Evolutionary conservation across 805 yeast species (phyloP), one percentile per base, ranked within the genome.

Genomic region (Yamadazyma laniorum): DNA sequence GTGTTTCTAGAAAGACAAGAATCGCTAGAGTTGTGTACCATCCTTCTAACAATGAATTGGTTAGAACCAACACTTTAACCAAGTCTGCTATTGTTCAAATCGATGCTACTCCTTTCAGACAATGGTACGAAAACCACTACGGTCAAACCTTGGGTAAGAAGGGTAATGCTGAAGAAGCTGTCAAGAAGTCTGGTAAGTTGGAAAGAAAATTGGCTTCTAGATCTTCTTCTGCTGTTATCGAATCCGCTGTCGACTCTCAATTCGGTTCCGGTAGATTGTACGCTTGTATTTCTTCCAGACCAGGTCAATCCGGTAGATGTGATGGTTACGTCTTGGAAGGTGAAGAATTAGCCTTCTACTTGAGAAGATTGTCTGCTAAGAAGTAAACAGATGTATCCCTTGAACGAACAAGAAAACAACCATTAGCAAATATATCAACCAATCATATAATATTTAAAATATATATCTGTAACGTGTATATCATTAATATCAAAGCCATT

Each of bases 271-370:
- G 99, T 82, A 90, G 91, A 79, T 85, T 93, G 66, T 93, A 93
- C 82, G 99, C 99, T 74, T 80, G 79, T 73, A 88, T 93, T 71
- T 89, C 99, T 57, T 93, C 99, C 45, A 89, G 99, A 83, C 99
- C 99, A 74, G 99, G 99, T 76, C 99, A 93, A 83, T 85, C 95
- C 58, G 99, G 99, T 77, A 95, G 99, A 81, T 84, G 89, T 79
- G 99, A 93, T 74, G 99, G 99, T 78, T 93, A 93, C 95, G 85
- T 93, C 78, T 86, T 93, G 74, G 99, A 93, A 82, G 99, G 99
- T 79, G 99, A 93, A 74, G 99, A 93, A 80, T 88, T 93, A 76
- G 98, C 98, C 74, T 93, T 93, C 95, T 93, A 93, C 96, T 84
- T 93, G 75, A 89, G 96, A 85, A 91, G 96, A 88, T 81, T 93